phyloP scores from a whole-genome alignment of 768 basidiomycete genomes.

The Mycena sanguinolenta region DNA sequence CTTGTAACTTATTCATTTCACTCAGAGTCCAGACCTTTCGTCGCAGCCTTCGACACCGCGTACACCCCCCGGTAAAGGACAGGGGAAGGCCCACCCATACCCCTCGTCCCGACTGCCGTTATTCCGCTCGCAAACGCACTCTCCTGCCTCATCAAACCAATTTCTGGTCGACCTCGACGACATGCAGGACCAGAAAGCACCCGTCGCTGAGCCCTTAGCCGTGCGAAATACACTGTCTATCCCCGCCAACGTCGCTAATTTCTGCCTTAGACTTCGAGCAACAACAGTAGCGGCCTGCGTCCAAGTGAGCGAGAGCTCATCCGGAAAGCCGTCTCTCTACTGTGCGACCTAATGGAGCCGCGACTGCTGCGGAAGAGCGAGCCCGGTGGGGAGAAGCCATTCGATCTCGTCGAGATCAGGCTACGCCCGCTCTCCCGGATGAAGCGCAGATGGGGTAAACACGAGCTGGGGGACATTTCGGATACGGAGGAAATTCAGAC shows the following conservation, averaged over 20 bases:
- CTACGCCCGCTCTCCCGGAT: constrained; percentile 33
- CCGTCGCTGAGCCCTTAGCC: constrained; percentile 3
- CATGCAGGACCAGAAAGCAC: not conserved
- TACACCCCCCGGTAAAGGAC: constrained; percentile 12
- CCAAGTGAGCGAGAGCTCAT: constrained; percentile 28
- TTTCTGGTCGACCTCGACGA: constrained; percentile 26
- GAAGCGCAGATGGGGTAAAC: constrained; percentile 32
- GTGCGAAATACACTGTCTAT: not conserved
- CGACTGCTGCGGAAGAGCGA: constrained; percentile 39
- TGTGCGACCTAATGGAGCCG: constrained; percentile 39
- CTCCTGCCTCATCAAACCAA: constrained; percentile 28
- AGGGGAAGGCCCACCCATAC: not conserved
- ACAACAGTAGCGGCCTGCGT: not conserved
- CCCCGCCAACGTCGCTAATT: not conserved
- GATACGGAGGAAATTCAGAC: constrained; percentile 33
- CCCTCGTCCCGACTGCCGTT: not conserved
- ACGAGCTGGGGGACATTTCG: constrained; percentile 13
- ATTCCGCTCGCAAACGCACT: constrained; percentile 26
- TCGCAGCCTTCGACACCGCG: constrained; percentile 22
- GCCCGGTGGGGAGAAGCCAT: constrained; percentile 39
- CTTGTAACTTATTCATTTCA: not conserved
- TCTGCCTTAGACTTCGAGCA: not conserved
- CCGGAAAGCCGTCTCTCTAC: constrained; percentile 32
- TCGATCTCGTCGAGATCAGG: constrained; percentile 39
- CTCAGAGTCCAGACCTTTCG: constrained; percentile 19